Percentiles rank a stretch among this genome's conserved stretches.
Conservation (phyloP, 768 basidiomycete species). For the Daedaleopsis sinensis region DNA sequence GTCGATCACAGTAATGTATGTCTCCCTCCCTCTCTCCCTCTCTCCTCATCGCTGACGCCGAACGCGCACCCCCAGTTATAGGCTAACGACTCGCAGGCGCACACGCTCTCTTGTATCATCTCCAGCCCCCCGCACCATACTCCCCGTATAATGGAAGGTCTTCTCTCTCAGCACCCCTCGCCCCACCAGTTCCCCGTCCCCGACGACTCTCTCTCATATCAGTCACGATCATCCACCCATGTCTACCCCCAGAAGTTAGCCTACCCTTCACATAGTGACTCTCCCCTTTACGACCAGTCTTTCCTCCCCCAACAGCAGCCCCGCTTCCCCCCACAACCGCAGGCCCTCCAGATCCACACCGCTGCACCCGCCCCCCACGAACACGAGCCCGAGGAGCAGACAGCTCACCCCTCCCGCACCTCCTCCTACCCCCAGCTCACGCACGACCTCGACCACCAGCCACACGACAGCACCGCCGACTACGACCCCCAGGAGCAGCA, state of each 20-base stretch:
- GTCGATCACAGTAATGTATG: not conserved
- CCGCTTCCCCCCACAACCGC: not conserved
- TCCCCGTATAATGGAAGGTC: conserved; percentile 20
- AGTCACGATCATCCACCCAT: not conserved
- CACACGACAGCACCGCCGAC: not conserved
- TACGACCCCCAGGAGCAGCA: conserved; percentile 1
- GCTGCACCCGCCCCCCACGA: conserved; percentile 22
- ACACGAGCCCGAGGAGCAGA: conserved; percentile 34
- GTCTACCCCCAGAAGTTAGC: not conserved
- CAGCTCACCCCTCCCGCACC: conserved; percentile 33
- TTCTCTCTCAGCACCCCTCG: conserved; percentile 18
- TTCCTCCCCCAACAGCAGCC: conserved; percentile 1
- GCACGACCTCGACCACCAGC: not conserved
- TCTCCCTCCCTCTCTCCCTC: not conserved
- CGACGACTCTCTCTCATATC: conserved; percentile 2
- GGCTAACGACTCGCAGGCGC: conserved; percentile 9
- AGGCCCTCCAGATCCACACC: conserved; percentile 32
- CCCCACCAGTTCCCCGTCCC: conserved; percentile 9
- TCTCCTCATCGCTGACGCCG: not conserved
- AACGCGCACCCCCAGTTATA: not conserved
- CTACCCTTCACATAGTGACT: not conserved
- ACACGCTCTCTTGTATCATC: conserved; percentile 10
- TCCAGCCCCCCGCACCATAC: conserved; percentile 2
- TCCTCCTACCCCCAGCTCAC: conserved; percentile 5
- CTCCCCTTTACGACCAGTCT: not conserved